Evolutionary conservation across 1,139 yeast genomes (phyloP), one percentile per base, ranked within the genome.

Genomic region (Geotrichum cucujoidarum): DNA sequence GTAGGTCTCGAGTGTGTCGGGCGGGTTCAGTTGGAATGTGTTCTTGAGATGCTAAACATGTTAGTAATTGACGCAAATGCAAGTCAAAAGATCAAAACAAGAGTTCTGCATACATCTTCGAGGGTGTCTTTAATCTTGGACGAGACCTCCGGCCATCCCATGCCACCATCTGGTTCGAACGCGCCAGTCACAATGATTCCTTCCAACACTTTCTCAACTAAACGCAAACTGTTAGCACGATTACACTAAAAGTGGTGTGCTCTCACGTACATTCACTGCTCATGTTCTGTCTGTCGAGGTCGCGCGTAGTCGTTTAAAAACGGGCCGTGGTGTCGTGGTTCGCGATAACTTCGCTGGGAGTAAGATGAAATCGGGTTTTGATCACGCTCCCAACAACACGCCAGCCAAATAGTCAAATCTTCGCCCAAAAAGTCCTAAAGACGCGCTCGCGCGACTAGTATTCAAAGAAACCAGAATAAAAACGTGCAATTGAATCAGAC

Each of bases 161-260:
- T 24, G 11, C 22, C 32, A 6, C 36, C 16, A 13, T 41, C 43
- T 16, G 45, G 34, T 30, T 40, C 40, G 32, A 41, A 46, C 14
- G 41, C 46, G 25, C 49, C 49, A 11, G 49, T 46, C 18, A 37
- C 22, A 2, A 34, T 43, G 31, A 46, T 33, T 21, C 29, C 14
- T 24, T 46, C 46, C 39, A 46, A 22, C 8, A 40, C 29, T 14
- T 40, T 30, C 8, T 30, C 10, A 8, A 32, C 43, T 40, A 21
- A 10, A 31, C 10, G 30, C 2, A 27, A 27, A 33, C 10, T 6
- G 33, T 30, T 30, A 14, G 31, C 22, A 13, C 13, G 27, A 24
- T 24, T 24, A 24, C 6, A 24, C 27, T 24, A 24, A 24, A 24
- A 24, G 27, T 6, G n/a, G n/a, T n/a, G n/a, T n/a, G n/a, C n/a